Conservation (phyloP, 768 basidiomycete species). For the Pisolithus albus region DNA sequence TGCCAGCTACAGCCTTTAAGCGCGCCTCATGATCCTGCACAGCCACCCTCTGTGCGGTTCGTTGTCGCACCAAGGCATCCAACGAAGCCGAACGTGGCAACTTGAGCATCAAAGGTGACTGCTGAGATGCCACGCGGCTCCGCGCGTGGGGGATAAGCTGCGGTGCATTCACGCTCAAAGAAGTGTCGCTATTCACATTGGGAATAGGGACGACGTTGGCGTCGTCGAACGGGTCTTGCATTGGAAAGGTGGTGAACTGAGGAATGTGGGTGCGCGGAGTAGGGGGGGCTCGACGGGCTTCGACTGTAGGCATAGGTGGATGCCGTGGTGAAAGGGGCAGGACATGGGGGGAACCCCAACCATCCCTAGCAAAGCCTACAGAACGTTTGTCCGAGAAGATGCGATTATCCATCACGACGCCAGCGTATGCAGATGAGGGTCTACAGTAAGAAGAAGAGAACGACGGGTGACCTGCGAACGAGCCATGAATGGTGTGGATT, state of each 20-base stretch:
- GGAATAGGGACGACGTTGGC: slow-evolving; percentile 11
- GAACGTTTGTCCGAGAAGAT: slow-evolving; percentile 14
- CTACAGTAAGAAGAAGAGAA: slow-evolving; percentile 18
- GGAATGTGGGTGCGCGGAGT: slow-evolving; percentile 9
- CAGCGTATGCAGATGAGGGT: slow-evolving; percentile 18
- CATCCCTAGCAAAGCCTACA: slow-evolving; percentile 17
- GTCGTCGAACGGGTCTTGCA: slow-evolving; percentile 23
- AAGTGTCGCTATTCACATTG: neutral
- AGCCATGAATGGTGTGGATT: slow-evolving; percentile 27
- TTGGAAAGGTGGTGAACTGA: slow-evolving; percentile 17
- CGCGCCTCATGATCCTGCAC: slow-evolving; percentile 35
- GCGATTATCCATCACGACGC: slow-evolving; percentile 16
- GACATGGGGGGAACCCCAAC: slow-evolving; percentile 20
- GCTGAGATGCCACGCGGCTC: slow-evolving; percentile 24
- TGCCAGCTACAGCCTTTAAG: slow-evolving; percentile 51
- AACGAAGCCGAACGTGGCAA: slow-evolving; percentile 18
- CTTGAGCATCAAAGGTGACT: slow-evolving; percentile 14
- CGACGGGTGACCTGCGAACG: slow-evolving; percentile 18
- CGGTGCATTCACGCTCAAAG: slow-evolving; percentile 3
- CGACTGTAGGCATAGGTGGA: slow-evolving; percentile 4
- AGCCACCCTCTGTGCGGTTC: slow-evolving; percentile 24
- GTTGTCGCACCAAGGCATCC: slow-evolving; percentile 23
- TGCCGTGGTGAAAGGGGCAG: slow-evolving; percentile 2
- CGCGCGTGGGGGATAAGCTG: slow-evolving; percentile 16
- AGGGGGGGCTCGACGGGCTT: slow-evolving; percentile 9